Evolutionary conservation across 1,139 yeast genomes (phyloP).

Genomic region (Hansenula sp.): DNA sequence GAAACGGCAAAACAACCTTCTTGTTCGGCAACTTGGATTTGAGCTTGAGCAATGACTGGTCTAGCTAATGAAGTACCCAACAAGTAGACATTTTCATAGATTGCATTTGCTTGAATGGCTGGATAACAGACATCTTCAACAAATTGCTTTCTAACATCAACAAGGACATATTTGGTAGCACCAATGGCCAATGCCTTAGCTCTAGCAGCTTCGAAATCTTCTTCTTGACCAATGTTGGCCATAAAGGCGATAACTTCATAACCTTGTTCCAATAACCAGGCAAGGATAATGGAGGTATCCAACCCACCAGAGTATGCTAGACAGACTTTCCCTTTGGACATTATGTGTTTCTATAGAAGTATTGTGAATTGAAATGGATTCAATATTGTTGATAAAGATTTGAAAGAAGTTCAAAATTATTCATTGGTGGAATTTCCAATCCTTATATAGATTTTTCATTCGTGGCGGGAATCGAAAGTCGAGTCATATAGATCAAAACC

Average conservation of each 20-base stretch:
- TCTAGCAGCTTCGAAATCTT: slow-evolving; percentile 96
- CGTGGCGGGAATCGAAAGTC: not conserved
- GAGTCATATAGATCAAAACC: not conserved
- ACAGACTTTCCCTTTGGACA: slow-evolving; percentile 98
- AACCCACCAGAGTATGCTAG: slow-evolving; percentile 99
- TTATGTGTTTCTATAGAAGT: slow-evolving; percentile 25
- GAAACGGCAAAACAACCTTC: slow-evolving; percentile 98
- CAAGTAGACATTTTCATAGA: slow-evolving; percentile 93
- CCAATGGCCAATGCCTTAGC: slow-evolving; percentile 95
- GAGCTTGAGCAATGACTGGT: slow-evolving; percentile 98
- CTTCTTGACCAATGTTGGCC: slow-evolving; percentile 98
- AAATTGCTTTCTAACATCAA: slow-evolving; percentile 92
- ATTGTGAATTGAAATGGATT: not conserved
- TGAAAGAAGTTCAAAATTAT: not conserved
- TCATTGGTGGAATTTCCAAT: not conserved
- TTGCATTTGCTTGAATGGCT: slow-evolving; percentile 95
- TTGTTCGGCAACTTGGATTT: slow-evolving; percentile 92
- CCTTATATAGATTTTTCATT: not conserved
- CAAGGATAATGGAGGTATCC: slow-evolving; percentile 95
- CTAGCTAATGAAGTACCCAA: slow-evolving; percentile 97
- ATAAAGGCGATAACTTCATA: slow-evolving; percentile 97
- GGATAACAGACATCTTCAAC: slow-evolving; percentile 91
- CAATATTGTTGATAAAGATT: not conserved
- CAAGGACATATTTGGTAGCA: slow-evolving; percentile 91
- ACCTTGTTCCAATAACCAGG: slow-evolving; percentile 97